Evolutionary conservation across 1,284 basidiomycete genomes (phyloP), one percentile per base, ranked within the genome.

Genomic region (Butyriboletus appendiculatus): DNA sequence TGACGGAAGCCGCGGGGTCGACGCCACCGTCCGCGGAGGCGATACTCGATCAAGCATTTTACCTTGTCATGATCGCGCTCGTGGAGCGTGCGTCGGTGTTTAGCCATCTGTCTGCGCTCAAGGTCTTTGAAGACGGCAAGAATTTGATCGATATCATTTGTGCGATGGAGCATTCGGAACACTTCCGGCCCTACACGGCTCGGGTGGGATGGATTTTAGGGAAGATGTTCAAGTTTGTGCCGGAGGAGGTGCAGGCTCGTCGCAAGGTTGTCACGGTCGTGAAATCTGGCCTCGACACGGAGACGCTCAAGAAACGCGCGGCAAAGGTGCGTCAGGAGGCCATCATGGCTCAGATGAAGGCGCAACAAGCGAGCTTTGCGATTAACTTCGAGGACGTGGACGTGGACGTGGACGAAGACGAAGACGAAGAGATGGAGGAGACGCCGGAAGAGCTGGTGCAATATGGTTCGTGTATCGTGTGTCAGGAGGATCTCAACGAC

Each of bases 381-480:
- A 78, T 86, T 59, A 92, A 90, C 56, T 89, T 87, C 57, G 88
- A 87, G 18, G 85, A 86, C 16, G 72, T 76, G 38, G 74, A 75
- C 57, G 88, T 87, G 18, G 85, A 86, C 16, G 72, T 76, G 38
- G 74, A 75, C 34, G 76, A 77, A 1, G 80, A 79, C 18, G 81
- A 79, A 8, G 83, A 84, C 30, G 82, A 85, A 1, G 84, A 82
- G 20, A 78, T 80, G 60, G 76, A 72, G n/a, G 74, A 78, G 50
- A 67, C 69, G 1, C 70, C 69, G 0, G 79, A 80, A 20, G 77
- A 80, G 35, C 69, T 79, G n/a, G 70, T 81, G 16, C 85, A 85
- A 24, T 88, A 88, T 59, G 97, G 96, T 1, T 90, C 88, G 26
- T 99, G 97, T 70, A 99, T 99, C 59, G 92, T 99, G 9, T 99